Evolutionary conservation across 2,329 filamentous ascomycete genomes (phyloP).

Genomic region (Paecilomyces dactylethromorphus): DNA sequence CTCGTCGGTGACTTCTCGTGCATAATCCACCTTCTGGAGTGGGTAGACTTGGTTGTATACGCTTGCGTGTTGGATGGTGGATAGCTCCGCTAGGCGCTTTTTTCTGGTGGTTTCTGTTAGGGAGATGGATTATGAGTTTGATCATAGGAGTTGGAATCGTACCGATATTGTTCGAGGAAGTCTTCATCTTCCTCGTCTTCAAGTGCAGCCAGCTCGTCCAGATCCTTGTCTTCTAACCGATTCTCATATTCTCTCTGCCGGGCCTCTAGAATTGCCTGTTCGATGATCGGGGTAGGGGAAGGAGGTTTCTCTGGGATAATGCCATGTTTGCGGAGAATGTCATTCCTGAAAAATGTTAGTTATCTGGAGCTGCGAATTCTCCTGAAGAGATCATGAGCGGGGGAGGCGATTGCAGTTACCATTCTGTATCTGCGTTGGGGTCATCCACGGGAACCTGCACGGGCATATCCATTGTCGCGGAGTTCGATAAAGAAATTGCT

Average conservation of each 20-base stretch:
- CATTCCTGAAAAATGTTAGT: conserved; percentile 63
- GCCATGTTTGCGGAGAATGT: conserved; percentile 93
- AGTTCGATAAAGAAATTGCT: conserved; percentile 16
- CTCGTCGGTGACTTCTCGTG: conserved; percentile 83
- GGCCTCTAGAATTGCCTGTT: conserved; percentile 85
- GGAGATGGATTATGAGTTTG: not conserved
- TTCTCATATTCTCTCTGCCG: conserved; percentile 83
- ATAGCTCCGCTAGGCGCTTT: conserved; percentile 79
- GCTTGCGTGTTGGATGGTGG: conserved; percentile 65
- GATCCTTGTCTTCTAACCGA: conserved; percentile 83
- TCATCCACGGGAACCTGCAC: conserved; percentile 83
- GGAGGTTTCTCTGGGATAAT: conserved; percentile 97
- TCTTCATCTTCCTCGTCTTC: conserved; percentile 94
- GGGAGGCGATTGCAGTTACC: conserved; percentile 46
- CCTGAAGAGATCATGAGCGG: conserved; percentile 6
- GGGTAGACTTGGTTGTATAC: conserved; percentile 89
- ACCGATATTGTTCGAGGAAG: conserved; percentile 80
- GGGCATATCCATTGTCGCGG: conserved; percentile 46
- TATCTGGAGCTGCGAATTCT: conserved; percentile 7
- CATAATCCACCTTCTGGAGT: conserved; percentile 89
- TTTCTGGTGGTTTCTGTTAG: conserved; percentile 39
- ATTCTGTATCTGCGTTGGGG: conserved; percentile 97
- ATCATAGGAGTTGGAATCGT: conserved; percentile 4
- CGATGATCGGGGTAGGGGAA: conserved; percentile 89
- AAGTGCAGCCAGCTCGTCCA: conserved; percentile 87